Percentiles rank a stretch among this genome's conserved stretches.
These are phyloP conservation scores for Truncatella angustata DNA, from an alignment of 2,329 filamentous ascomycete species.

Conservation along the genomic window DNA sequence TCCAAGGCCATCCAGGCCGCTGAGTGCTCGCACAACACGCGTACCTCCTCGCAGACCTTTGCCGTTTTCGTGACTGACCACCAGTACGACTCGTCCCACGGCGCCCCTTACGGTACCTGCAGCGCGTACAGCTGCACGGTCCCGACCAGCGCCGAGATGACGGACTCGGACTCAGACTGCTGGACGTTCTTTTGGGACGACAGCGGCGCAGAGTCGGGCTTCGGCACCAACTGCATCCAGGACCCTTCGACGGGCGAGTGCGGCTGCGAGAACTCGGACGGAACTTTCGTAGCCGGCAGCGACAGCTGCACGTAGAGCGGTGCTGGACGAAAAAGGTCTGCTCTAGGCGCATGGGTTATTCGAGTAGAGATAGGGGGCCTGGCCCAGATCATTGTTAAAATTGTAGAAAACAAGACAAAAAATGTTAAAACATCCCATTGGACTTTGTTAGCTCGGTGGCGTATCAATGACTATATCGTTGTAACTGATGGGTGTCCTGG, in stretches of 20 bases:
- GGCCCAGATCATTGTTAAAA: too few species aligned
- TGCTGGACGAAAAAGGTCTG: too few species aligned
- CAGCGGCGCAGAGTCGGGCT: constrained; percentile 26
- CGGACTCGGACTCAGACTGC: constrained; percentile 28
- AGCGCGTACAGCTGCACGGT: constrained; percentile 37
- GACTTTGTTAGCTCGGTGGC: too few species aligned
- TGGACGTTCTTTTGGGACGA: constrained; percentile 42
- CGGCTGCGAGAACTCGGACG: constrained; percentile 39
- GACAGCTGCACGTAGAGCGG: constrained; percentile 19
- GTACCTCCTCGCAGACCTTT: constrained; percentile 32
- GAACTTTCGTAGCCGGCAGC: constrained; percentile 32
- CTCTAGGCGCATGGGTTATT: too few species aligned
- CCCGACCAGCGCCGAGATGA: constrained; percentile 28
- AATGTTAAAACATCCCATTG: too few species aligned
- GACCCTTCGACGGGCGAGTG: constrained; percentile 35
- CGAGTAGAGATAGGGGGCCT: too few species aligned
- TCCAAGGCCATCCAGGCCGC: constrained; percentile 36
- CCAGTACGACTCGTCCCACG: constrained; percentile 39
- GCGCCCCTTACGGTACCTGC: constrained; percentile 47
- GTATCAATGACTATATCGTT: too few species aligned
- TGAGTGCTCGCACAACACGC: constrained; percentile 37
- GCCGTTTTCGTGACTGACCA: constrained; percentile 40
- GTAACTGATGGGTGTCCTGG: too few species aligned
- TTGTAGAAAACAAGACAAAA: too few species aligned
- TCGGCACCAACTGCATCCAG: constrained; percentile 36